Evolutionary conservation across 805 yeast genomes (phyloP), one percentile per base, ranked within the genome.

Genomic region (Yarrowia sp.): DNA sequence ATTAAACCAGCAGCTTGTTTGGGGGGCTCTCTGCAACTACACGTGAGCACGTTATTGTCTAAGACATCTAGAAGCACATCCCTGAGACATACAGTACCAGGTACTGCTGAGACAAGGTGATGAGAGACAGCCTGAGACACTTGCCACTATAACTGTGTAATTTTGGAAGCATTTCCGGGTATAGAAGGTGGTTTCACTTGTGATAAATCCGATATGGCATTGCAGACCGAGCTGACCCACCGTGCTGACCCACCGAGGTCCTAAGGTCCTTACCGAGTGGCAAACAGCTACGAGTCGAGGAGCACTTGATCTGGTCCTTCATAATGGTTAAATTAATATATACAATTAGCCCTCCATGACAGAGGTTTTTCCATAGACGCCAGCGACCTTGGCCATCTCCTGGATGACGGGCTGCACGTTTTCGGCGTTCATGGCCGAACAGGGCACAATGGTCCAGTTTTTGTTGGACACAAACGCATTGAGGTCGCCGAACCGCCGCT

Each of bases 371-470:
- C 47, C 61, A 47, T 55, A 55, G 8, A 55, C 57, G 31, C 45
- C 47, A 17, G 65, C 65, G 31, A 66, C 67, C 45, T 65, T 28
- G 38, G 87, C 88, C 97, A 92, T 91, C 76, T 86, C 79, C 33
- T 79, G 74, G 22, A 92, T 82, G 66, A 92, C 83, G 32, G 78
- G 79, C 63, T 90, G 92, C 11, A 91, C 80, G 70, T 91, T 92
- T 70, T 89, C 90, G 22, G 81, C 83, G 43, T 82, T 81, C 69
- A 82, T 76, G 0, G 98, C 97, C 76, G 97, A 89, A 47, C 92
- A 87, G 0, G 98, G 98, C 2, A 92, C 82, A 17, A 85, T 80
- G 66, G 85, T 84, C 96, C 96, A 91, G 0, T 74, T 74, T 44
- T 75, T 74, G 15, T 69, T 67, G 6, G 74, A 74, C n/a, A 84